Evolutionary conservation across 176 grass and related monocot species (phyloP).

Genomic region (Eleusine indica): DNA sequence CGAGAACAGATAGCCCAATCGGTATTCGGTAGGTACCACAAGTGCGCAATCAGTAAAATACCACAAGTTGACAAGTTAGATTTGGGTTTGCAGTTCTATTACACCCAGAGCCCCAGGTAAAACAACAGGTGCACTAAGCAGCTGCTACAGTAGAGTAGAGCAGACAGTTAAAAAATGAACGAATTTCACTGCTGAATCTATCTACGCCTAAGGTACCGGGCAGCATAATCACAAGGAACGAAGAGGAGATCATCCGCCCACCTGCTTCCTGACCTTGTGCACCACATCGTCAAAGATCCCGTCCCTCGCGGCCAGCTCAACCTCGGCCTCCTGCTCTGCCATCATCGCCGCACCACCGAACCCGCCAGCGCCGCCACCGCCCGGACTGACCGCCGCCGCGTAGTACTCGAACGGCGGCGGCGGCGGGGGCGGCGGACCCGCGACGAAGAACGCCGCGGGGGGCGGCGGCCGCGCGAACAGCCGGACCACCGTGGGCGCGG

Average conservation of each 20-base stretch:
- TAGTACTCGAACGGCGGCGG: constrained; percentile 69
- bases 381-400: constrained; percentile 1
- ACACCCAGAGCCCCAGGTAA: neutral
- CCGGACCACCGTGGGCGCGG: constrained; percentile 47
- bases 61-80: neutral
- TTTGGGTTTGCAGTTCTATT: neutral
- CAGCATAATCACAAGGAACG: neutral
- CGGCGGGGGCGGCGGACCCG: constrained; percentile 43
- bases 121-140: neutral
- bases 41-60: neutral
- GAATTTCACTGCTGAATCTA: constrained; percentile 10
- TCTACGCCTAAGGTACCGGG: neutral
- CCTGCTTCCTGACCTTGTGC: constrained; percentile 94
- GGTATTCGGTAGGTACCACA: neutral
- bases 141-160: constrained; percentile 2
- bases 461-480: constrained; percentile 55
- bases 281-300: constrained; percentile 61
- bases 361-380: neutral
- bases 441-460: constrained; percentile 51
- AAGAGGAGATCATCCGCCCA: constrained; percentile 34
- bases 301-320: constrained; percentile 51
- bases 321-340: constrained; percentile 51
- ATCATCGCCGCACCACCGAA: constrained; percentile 25
- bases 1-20: neutral
- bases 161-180: neutral